Base-by-base conservation (phyloP, 2,329 filamentous ascomycete species). In the Venturia aucupariae region DNA sequence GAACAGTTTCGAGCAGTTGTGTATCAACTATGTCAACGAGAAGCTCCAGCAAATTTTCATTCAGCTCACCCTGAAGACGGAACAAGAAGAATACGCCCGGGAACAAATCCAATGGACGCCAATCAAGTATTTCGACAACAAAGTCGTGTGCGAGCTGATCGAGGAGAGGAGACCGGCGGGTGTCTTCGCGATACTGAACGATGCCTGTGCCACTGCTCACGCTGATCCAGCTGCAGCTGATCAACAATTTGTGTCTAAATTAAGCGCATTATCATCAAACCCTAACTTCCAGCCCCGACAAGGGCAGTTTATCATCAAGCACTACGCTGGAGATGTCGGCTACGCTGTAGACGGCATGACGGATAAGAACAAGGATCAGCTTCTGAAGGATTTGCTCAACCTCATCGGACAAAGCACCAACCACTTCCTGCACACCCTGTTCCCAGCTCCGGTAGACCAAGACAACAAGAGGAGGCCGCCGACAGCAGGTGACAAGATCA, bases 1-100 rank as follows among this genome's bases (percentile, higher is more conserved):
- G 71, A 99, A 99, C 79, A 97, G 93, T 79, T 99, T 99, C 72
- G 94, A 99, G 75, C 94, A 99, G 75, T 83, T 99, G 6, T 99
- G 94, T 80, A 99, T 99, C 82, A 99, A 99, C 77, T 99, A 99
- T 77, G 97, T 95, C 67, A 99, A 99, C 77, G 94, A 99, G 76
- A 99, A 97, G 75, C 85, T 99, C 65, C 94, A 99, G 77, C 94
- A 99, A 73, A 97, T 99, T 71, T 99, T 99, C 74, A 99, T 99
- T 70, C 94, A 99, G 76, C 81, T 99, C 70, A 99, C 94, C 0
- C 78, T 99, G 67, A 96, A 96, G 80, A 89, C 94, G 0, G 94
- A 99, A 75, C 94, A 99, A 78, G 94, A 99, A 70, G 94, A 99
- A 75, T 99, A 99, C 72, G 91, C 89, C 19, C 83, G 90, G 60